These are phyloP conservation scores for Cyclanthera cordifolia DNA, from an alignment of 306 rosid species.

Conservation along the genomic window DNA sequence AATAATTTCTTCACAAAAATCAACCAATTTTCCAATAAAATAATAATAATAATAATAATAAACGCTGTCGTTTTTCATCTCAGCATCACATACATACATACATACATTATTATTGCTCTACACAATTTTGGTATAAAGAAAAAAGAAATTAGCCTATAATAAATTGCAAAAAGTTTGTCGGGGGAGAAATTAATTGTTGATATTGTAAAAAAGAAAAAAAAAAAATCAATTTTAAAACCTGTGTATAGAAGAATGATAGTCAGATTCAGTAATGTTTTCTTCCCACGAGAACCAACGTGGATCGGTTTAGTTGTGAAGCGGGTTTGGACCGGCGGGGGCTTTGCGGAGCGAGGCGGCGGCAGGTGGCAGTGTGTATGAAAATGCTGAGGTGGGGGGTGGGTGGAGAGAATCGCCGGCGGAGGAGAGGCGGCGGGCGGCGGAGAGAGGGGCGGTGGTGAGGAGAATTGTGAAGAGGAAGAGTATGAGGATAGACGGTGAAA, in stretches of 20 bases:
- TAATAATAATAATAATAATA: neutral
- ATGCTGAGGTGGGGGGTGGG: neutral
- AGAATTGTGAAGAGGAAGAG: slow-evolving; percentile 9
- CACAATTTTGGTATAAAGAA: neutral
- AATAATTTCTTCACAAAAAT: slow-evolving; percentile 7
- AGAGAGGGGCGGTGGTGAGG: neutral
- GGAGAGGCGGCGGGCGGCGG: neutral
- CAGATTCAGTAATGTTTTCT: neutral
- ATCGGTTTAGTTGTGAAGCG: neutral
- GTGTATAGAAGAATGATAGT: neutral
- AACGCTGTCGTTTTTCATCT: neutral
- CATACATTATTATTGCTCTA: neutral
- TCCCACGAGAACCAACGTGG: too few species aligned
- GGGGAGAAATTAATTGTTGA: too few species aligned
- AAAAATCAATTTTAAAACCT: neutral
- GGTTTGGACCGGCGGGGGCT: slow-evolving; percentile 13
- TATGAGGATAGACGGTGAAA: neutral
- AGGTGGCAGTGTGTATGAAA: neutral
- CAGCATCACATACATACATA: neutral
- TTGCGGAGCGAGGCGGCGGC: neutral
- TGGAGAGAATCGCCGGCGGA: neutral
- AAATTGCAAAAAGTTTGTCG: neutral
- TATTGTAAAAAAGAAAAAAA: neutral
- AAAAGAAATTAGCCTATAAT: neutral
- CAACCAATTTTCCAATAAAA: neutral